These are phyloP conservation scores for Viola pubescens DNA, from an alignment of 441 rosid genomes.

Conservation along the genomic window DNA sequence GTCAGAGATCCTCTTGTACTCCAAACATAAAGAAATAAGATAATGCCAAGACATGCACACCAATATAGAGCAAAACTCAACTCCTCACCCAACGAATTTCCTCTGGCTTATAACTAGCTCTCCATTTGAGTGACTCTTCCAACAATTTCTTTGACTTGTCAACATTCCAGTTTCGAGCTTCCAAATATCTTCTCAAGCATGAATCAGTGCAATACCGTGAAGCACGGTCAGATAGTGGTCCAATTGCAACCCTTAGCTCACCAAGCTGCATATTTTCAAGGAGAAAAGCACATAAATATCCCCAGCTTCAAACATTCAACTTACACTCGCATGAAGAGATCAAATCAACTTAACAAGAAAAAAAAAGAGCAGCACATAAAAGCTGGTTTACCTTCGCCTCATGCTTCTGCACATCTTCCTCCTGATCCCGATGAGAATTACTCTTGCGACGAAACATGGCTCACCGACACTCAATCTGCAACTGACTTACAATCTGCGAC, in stretches of 20 bases:
- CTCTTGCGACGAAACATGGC: constrained; percentile 61
- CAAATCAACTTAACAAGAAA: background rate
- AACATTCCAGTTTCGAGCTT: constrained; percentile 78
- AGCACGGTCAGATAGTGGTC: constrained; percentile 47
- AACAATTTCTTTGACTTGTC: constrained; percentile 83
- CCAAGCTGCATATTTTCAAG: constrained; percentile 29
- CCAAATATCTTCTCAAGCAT: constrained; percentile 80
- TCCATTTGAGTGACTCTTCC: constrained; percentile 73
- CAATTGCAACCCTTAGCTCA: constrained; percentile 58
- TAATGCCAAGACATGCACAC: no score
- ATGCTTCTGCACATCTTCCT: constrained; percentile 30
- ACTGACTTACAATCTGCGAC: constrained; percentile 19
- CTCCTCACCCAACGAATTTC: constrained; percentile 70
- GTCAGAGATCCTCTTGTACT: constrained; percentile 9
- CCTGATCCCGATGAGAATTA: constrained; percentile 39
- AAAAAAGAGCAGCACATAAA: background rate
- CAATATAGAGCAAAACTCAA: background rate
- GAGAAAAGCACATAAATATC: background rate
- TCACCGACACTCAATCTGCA: constrained; percentile 5
- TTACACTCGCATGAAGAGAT: background rate
- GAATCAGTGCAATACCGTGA: constrained; percentile 56
- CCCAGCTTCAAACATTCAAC: background rate
- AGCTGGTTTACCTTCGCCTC: constrained; percentile 55
- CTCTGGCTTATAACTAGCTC: constrained; percentile 77
- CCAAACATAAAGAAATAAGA: no score